Conservation (phyloP, 1,284 basidiomycete species). For the Ustilago cynodontis region DNA sequence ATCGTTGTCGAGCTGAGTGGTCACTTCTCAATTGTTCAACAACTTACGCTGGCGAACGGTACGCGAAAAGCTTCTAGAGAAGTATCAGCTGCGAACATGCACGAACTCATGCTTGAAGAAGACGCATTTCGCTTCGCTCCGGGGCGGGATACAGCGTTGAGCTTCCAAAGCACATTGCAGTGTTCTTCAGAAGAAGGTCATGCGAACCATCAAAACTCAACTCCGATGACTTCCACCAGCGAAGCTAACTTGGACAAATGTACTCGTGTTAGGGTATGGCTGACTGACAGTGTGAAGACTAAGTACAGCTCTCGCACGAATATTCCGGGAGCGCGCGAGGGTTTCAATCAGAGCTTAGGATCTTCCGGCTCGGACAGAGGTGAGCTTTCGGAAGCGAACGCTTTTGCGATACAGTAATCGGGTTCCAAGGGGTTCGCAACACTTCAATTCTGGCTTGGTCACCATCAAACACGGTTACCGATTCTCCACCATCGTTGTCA, state of each 20-base stretch:
- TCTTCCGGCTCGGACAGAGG: slow-evolving; percentile 24
- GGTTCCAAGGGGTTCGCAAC: background rate
- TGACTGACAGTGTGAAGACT: background rate
- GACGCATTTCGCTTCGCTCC: background rate
- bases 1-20: background rate
- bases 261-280: background rate
- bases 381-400: slow-evolving; percentile 37
- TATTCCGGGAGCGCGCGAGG: slow-evolving; percentile 2
- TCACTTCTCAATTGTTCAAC: background rate
- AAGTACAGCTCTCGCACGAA: slow-evolving; percentile 17
- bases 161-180: background rate
- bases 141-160: background rate
- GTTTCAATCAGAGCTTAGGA: background rate
- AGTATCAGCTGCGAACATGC: background rate
- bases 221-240: slow-evolving; percentile 15
- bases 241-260: background rate
- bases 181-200: slow-evolving; percentile 20
- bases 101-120: background rate
- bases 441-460: slow-evolving; percentile 12
- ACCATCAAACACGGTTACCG: slow-evolving; percentile 12
- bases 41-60: background rate
- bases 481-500: slow-evolving; percentile 30
- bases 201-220: background rate
- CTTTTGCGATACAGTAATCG: slow-evolving; percentile 25
- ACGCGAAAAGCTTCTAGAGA: background rate